Base-by-base conservation (phyloP, 164 flowering plant species). In the Dillenia turbinata region DNA sequence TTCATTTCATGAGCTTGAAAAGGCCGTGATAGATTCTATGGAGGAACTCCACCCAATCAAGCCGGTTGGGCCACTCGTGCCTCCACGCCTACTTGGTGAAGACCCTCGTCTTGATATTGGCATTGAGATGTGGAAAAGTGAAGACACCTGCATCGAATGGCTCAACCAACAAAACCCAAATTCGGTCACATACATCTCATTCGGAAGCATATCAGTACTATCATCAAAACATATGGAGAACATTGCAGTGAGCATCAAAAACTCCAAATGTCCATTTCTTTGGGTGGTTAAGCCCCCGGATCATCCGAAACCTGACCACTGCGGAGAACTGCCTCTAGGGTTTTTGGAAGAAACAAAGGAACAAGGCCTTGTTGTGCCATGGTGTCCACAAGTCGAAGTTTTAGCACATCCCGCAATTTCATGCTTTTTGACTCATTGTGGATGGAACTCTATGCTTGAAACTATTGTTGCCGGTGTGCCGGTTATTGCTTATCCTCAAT, bases 1-100 rank as follows among this genome's bases (percentile, higher is more conserved):
- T 43, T 75, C 82, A 0, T 75, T 78, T 61, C 40, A 63, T 3
- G 79, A 76, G 67, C 71, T 78, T 0, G 79, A 75, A 62, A 75
- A 66, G 48, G 77, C 75, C 3, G 69, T 51, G 2, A 61, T 70
- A 14, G 71, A 68, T 1, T 72, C 77, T 2, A 59, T 75, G 68
- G 33, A 53, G 0, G 53, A 46, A 14, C 44, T 69, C 24, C 54
- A 54, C 63, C 70, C 66, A 1, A 60, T 75, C 1, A 60, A 2
- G 1, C 59, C 77, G 0, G 58, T 78, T 4, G 82, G 82, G 3
- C 82, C 82, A 2, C 49, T 75, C 2, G 73, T 78, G 10, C 71
- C 81, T 3, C 53, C 82, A 2, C 57, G 52, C 3, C 62, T 75
- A 0, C 58, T 73, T 0, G 77, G 69, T 10, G 53, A 76, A 26